Percentiles rank a stretch among this genome's conserved stretches.
Evolutionary conservation across 805 yeast genomes (phyloP).

Genomic region (Wickerhamomyces bovis): DNA sequence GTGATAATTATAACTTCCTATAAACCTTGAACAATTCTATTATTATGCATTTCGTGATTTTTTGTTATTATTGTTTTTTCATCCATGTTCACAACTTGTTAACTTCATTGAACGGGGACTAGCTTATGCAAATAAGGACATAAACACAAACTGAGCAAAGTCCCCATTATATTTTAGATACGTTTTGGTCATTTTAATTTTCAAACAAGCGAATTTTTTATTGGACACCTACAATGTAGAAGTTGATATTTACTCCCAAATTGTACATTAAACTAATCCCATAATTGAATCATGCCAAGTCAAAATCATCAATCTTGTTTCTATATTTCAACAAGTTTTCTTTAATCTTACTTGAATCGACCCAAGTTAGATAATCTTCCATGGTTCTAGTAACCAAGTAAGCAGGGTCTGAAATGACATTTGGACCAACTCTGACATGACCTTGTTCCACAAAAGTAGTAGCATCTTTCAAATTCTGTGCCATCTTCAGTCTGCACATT

Average conservation of each 20-base stretch:
- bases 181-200: background rate
- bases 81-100: background rate
- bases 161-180: background rate
- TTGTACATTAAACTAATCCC: background rate
- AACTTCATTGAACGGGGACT: background rate
- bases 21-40: background rate
- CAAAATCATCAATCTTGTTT: constrained; percentile 62
- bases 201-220: too few species aligned
- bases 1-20: constrained; percentile 28
- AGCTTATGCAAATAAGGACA: too few species aligned
- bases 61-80: background rate
- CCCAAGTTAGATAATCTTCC: constrained; percentile 98
- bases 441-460: constrained; percentile 93
- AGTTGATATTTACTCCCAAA: too few species aligned
- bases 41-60: background rate
- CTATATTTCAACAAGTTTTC: constrained; percentile 81
- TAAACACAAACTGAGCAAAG: too few species aligned
- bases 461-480: constrained; percentile 83
- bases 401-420: constrained; percentile 93
- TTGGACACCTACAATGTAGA: too few species aligned
- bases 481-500: constrained; percentile 92
- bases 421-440: constrained; percentile 95
- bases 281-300: constrained; percentile 29
- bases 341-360: constrained; percentile 91
- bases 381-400: constrained; percentile 85